Evolutionary conservation across 2,329 filamentous ascomycete species (phyloP), one percentile per base, ranked within the genome.

Genomic region (Fusarium graminum): DNA sequence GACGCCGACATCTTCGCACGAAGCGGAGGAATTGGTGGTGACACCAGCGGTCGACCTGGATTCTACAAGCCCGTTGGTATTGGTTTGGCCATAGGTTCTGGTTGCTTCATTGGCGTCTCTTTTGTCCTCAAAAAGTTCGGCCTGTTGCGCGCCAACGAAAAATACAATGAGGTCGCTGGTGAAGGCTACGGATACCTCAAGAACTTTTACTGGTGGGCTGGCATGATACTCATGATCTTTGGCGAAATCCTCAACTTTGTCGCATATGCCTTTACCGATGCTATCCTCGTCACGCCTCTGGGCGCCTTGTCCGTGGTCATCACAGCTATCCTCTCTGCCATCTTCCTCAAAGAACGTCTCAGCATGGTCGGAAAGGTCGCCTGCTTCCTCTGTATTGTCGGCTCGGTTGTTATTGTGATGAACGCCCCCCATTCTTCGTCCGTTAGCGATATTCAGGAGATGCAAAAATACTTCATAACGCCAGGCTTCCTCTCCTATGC

Each of bases 101-200:
- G 95, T 40, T 77, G 92, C 58, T 98, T 98, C 77, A 99, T 99
- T 75, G 95, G 95, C 53, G 86, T 91, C 14, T 98, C 94, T 0
- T 99, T 98, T 77, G 94, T 98, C 28, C 81, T 99, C 74, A 98
- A 98, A 80, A 99, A 99, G 81, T 85, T 92, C 60, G 95, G 95
- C 6, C 80, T 99, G 70, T 84, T 99, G 63, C 93, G 89, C 77
- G 94, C 95, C 49, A 99, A 98, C 79, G 89, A 92, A 72, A 98
- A 98, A 78, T 98, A 98, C 82, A 91, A 97, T 64, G 93, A 98
- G 80, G 92, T 92, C 68, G 94, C 95, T 1, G 95, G 95, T 61
- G 94, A 98, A 79, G 95, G 95, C 56, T 98, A 98, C 77, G 94
- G 94, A 64, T 99, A 98, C 77, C 87, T 99, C 72, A 97, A 97